Conservation (phyloP, 352 stramenopile genomes). For the Phytophthora niederhauseri region DNA sequence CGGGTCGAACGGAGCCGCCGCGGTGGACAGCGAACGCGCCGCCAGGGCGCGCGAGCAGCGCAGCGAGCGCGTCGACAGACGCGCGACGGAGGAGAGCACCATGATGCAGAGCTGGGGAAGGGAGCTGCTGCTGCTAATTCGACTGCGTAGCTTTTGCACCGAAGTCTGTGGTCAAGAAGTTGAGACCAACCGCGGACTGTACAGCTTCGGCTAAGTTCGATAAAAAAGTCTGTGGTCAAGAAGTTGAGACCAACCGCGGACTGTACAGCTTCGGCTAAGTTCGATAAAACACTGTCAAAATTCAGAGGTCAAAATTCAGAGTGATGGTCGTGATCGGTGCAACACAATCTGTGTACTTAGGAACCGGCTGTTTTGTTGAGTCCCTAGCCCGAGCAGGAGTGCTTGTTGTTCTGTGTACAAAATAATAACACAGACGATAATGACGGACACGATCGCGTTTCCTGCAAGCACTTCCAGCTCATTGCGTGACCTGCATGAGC, state of each 20-base stretch:
- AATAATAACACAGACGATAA: too few species aligned
- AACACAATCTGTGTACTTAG: too few species aligned
- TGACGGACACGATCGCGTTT: too few species aligned
- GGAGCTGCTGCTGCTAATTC: neutral
- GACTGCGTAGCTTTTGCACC: constrained; percentile 28
- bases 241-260: neutral
- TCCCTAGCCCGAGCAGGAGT: too few species aligned
- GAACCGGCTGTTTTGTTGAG: too few species aligned
- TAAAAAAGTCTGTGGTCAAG: constrained; percentile 28
- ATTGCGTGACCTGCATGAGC: too few species aligned
- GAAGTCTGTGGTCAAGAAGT: constrained; percentile 28
- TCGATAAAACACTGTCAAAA: too few species aligned
- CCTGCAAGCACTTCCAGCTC: too few species aligned
- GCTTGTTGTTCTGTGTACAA: too few species aligned
- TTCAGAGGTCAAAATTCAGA: too few species aligned
- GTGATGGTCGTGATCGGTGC: too few species aligned
- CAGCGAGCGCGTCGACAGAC: constrained; percentile 31
- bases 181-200: neutral
- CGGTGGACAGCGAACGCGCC: constrained; percentile 27
- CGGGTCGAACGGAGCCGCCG: constrained; percentile 28
- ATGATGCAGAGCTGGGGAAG: constrained; percentile 19
- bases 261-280: neutral
- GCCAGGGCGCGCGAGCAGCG: constrained; percentile 18
- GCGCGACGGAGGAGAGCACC: constrained; percentile 33
- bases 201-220: neutral